These are phyloP conservation scores for Fusarium solani-melongenae DNA, from an alignment of 2,329 filamentous ascomycete species.

Conservation along the genomic window DNA sequence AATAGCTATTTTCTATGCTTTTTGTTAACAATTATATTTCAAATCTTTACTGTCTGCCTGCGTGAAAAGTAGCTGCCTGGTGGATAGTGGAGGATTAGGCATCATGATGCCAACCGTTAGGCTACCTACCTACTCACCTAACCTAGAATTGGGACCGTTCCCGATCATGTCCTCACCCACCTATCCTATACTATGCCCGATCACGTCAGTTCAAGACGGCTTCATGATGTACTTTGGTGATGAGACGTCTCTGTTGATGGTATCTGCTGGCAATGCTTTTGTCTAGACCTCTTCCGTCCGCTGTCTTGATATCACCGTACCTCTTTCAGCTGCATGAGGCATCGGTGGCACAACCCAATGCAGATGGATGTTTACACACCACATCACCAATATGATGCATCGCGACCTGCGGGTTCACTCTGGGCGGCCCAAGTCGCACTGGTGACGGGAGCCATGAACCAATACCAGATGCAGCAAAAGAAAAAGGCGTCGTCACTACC, in stretches of 20 bases:
- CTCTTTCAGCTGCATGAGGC: neutral
- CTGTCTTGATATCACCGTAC: neutral
- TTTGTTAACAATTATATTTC: neutral
- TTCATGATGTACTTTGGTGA: neutral
- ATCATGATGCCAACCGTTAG: neutral
- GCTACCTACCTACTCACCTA: neutral
- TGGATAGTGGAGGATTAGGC: neutral
- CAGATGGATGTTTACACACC: neutral
- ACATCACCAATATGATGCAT: neutral
- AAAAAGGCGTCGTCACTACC: constrained; percentile 8
- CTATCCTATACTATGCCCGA: neutral
- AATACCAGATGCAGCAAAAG: neutral
- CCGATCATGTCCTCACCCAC: neutral
- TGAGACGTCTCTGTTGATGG: neutral
- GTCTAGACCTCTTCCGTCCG: neutral
- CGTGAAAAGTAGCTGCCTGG: neutral
- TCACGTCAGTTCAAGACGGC: neutral
- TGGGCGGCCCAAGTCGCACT: neutral
- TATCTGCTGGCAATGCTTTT: neutral
- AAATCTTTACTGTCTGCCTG: neutral
- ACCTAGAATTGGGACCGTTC: neutral
- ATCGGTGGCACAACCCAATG: neutral
- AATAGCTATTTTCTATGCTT: neutral
- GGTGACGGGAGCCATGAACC: neutral
- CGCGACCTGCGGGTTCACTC: neutral